Base-by-base conservation (phyloP, 306 rosid species). In the Elaeagnus macrophylla region DNA sequence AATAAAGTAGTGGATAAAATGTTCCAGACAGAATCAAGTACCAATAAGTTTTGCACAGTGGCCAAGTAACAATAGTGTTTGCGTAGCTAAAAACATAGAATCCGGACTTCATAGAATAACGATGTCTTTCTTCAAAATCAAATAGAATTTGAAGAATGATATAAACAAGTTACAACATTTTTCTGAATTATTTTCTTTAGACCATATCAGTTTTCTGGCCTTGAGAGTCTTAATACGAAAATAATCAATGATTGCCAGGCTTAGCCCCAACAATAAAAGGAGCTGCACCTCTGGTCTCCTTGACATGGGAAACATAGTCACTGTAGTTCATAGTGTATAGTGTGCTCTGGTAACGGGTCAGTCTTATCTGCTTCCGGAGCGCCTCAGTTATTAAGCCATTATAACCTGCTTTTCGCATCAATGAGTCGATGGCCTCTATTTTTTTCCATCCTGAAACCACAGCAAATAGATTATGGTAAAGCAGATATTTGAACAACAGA, bases 261-360 rank as follows among this genome's bases (percentile, higher is more conserved):
- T 75, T 84, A 25, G 67, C 80, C 55, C 82, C 96, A 51, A 73
- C 60, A 39, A 81, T 62, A 39, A 67, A 62, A 1, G 81, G 85
- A 60, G 80, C 78, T n/a, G 56, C 72, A 53, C 96, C 87, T 71
- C 99, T 77, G 37, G 55, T 51, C 48, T 70, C 76, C 83, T 69
- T 84, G 60, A 82, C 82, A 56, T 75, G 72, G 48, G 87, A 74
- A 46, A 82, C 78, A 52, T 93, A 93, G 53, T 87, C 99, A 50
- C 77, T 56, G 62, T 77, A 78, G 52, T 64, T 80, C 99, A 93
- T 87, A 5, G 94, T 80, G 44, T 61, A 82, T 64, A 93, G 68
- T 47, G 89, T 71, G 75, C 99, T 93, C 73, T 87, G 96, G 81
- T 93, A 93, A 37, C 81, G 95, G 38, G 99, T 93, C 76, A 93